These are phyloP conservation scores for Ceratocystis lukuohia DNA, from an alignment of 2,329 filamentous ascomycete species.

Conservation along the genomic window DNA sequence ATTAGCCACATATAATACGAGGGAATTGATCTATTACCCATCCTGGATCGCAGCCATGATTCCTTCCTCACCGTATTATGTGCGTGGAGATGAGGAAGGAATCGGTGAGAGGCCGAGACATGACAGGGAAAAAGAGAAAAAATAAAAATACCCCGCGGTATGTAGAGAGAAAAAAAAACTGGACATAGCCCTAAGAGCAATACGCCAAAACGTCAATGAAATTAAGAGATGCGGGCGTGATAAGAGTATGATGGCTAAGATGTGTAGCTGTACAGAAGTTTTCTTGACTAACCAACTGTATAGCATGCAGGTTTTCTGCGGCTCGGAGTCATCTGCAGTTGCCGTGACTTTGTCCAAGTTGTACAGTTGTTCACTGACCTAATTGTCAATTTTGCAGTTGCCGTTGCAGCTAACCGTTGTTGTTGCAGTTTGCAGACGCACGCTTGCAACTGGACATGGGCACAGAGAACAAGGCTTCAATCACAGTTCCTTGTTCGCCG, in stretches of 20 bases:
- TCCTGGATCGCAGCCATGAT: background rate
- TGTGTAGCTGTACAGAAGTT: too few species aligned
- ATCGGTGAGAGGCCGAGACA: slow-evolving; percentile 7
- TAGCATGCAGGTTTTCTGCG: background rate
- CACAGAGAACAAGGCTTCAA: background rate
- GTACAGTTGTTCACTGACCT: too few species aligned
- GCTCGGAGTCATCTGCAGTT: background rate
- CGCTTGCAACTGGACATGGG: background rate
- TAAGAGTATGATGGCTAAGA: too few species aligned
- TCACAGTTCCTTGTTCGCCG: background rate
- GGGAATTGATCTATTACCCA: background rate
- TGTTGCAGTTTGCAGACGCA: background rate
- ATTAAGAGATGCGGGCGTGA: too few species aligned
- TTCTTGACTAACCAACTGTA: background rate
- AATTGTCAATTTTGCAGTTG: background rate
- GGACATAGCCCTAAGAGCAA: background rate
- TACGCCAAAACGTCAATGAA: too few species aligned
- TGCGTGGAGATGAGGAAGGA: background rate
- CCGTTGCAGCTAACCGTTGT: background rate
- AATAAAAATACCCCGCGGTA: background rate
- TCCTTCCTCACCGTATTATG: slow-evolving; percentile 5
- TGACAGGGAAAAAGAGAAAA: background rate
- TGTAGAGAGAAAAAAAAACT: background rate
- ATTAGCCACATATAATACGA: background rate
- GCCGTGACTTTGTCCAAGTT: background rate